A percentile compares a stretch with the other conserved stretches of the same genome.
phyloP scores from a whole-genome alignment of 164 flowering plant genomes.

The Saururus chinensis region DNA sequence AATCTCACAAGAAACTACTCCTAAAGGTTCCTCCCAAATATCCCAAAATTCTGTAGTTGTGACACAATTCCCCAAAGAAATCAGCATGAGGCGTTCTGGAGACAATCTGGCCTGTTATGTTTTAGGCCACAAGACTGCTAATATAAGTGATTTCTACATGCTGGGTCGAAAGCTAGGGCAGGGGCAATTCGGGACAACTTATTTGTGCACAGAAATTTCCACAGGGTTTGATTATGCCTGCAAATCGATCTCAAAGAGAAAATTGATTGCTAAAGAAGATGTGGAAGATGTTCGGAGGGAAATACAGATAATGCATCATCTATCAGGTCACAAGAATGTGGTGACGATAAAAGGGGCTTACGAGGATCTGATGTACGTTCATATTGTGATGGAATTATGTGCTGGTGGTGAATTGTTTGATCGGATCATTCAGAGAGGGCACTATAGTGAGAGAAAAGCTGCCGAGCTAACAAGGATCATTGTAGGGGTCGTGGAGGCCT shows the following conservation, averaged over 20 bases:
- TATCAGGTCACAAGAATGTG: constrained; percentile 44
- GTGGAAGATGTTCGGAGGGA: constrained; percentile 55
- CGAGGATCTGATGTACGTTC: constrained; percentile 41
- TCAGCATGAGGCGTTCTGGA: constrained; percentile 45
- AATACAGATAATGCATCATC: constrained; percentile 60
- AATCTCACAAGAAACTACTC: constrained; percentile 23
- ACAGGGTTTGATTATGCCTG: constrained; percentile 41
- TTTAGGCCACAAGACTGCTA: constrained; percentile 70
- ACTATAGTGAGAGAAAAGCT: constrained; percentile 47
- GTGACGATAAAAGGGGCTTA: constrained; percentile 48
- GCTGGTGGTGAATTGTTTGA: constrained; percentile 58
- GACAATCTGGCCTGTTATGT: constrained; percentile 59
- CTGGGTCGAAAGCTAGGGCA: constrained; percentile 31
- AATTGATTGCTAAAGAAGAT: constrained; percentile 37
- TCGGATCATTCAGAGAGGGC: constrained; percentile 48
- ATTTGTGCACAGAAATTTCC: constrained; percentile 32
- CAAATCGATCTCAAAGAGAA: constrained; percentile 47
- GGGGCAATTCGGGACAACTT: constrained; percentile 41
- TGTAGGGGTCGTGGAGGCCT: constrained; percentile 49
- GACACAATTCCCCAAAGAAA: constrained; percentile 25
- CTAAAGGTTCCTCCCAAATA: constrained; percentile 30
- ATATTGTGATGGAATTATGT: constrained; percentile 48
- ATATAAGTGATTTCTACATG: constrained; percentile 50
- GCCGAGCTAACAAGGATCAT: constrained; percentile 42
- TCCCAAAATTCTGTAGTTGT: constrained; percentile 18